Base-by-base conservation (phyloP, 2,329 filamentous ascomycete species). In the Trichoderma atrobrunneum region DNA sequence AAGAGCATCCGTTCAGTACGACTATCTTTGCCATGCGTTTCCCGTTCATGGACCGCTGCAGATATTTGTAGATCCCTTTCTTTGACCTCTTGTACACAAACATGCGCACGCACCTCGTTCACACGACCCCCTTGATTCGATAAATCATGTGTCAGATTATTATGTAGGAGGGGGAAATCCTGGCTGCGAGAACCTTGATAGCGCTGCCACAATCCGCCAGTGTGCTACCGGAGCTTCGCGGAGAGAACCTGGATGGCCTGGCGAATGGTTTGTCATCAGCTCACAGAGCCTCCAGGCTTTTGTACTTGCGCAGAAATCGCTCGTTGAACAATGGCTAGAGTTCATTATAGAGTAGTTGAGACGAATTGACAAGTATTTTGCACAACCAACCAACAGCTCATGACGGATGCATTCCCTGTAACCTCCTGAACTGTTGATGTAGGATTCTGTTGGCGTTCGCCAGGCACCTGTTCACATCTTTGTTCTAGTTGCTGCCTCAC, bases 161-260 rank as follows among this genome's bases (percentile, higher is more conserved):
- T 14, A 26, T n/a, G 16, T 28, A 21, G 24, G 32, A 24, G 65
- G 36, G 36, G 56, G 5, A 24, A 26, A 5, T 7, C n/a, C 5
- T 48, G 7, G 62, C 16, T 7, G 43, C 24, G 57, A 59, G 67
- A 70, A 70, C 67, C 67, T 62, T 70, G 67, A 70, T 70, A 62
- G 67, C 30, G n/a, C 48, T 34, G 34, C 28, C 28, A 51, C 36
- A 14, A n/a, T 18, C 62, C 32, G 39, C 39, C 26, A 51, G n/a
- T 64, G 62, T 51, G 62, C 8, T 6, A 65, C 56, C 56, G 34
- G 51, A 36, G 65, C 18, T 12, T 60, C 34, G 26, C 34, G 39
- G 57, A 66, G 66, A 70, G 67, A 70, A 70, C 67, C 67, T 70
- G 67, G 67, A 70, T 70, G 67, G 67, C 67, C 57, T 7, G 10